Evolutionary conservation across 495 filamentous ascomycete genomes (phyloP).

Genomic region (Penicillium argentinense): DNA sequence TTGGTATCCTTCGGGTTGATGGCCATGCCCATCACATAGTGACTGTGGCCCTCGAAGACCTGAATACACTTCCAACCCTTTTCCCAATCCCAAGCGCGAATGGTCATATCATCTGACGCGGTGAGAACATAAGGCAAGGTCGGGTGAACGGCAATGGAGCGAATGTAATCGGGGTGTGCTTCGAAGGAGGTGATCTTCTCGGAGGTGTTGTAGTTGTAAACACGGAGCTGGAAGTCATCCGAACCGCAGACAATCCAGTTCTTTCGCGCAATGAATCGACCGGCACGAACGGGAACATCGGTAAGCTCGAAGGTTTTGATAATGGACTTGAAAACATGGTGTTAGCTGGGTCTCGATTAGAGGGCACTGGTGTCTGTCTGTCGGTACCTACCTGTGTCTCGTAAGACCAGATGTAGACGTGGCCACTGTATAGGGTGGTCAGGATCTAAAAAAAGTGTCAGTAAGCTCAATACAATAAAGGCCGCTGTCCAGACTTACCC

Average conservation of each 20-base stretch:
- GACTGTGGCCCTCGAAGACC: constrained; percentile 96
- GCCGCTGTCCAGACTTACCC: constrained; percentile 50
- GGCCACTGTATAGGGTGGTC: constrained; percentile 94
- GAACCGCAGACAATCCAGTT: constrained; percentile 99
- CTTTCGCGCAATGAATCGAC: constrained; percentile 94
- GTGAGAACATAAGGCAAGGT: constrained; percentile 95
- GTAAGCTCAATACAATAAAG: constrained; percentile 7
- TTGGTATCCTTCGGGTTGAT: constrained; percentile 99
- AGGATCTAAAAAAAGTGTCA: constrained; percentile 64
- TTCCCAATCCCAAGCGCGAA: constrained; percentile 99
- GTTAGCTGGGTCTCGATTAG: constrained; percentile 13
- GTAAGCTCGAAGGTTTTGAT: constrained; percentile 99
- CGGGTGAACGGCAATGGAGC: constrained; percentile 95
- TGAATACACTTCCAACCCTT: constrained; percentile 97
- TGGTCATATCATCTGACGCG: constrained; percentile 98
- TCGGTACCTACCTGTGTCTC: constrained; percentile 71
- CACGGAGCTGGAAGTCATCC: constrained; percentile 95
- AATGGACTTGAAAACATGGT: constrained; percentile 57
- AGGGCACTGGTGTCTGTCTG: neutral
- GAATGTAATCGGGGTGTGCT: constrained; percentile 98
- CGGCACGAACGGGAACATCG: constrained; percentile 96
- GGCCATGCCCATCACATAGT: constrained; percentile 99
- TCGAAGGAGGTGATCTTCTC: constrained; percentile 99
- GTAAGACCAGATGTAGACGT: constrained; percentile 99
- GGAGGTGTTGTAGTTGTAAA: constrained; percentile 99